Evolutionary conservation across 345 rosid species (phyloP), one percentile per base, ranked within the genome.

Genomic region (Aquilaria malaccensis): DNA sequence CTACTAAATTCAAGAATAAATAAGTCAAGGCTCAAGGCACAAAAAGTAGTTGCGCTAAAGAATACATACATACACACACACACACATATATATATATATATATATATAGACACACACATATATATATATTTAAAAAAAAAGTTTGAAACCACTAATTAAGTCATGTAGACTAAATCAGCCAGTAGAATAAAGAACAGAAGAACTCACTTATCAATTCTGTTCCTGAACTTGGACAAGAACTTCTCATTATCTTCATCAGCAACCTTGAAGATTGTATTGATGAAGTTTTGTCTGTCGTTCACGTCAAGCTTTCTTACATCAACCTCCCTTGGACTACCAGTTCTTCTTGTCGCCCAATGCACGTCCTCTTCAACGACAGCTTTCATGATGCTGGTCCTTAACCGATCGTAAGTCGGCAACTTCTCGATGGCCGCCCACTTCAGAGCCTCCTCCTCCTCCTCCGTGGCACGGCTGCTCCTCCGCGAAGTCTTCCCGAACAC

Each of bases 391-490:
- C 77, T 72, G 56, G 81, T 83, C 41, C 83, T 76, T 29, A 83
- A 32, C 53, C 88, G 67, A 52, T 78, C 77, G 53, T 78, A 83
- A 2, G 88, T 83, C 11, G 88, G 88, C 14, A 83, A 41, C 52
- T 73, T 78, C 74, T 83, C 88, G 13, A 83, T 81, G 32, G 88
- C 88, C 13, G 88, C 88, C 88, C 88, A 83, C 61, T 64, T 78
- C 5, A 83, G 77, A 10, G 83, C 85, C 48, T 83, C 88, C 64
- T 83, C 85, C 13, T 83, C 88, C 33, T 76, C 85, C 32, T 68
- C 76, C 3, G 55, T 10, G 55, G 55, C 60, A 22, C 52, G 62
- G 49, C 11, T 77, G 43, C 43, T 37, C 43, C 43, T 22, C 22
- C 22, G 22, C 22, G 22, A 22, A 22, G 22, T 22, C 22, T 22